Conservation (phyloP, 202 grass and related monocot genomes). For the Saccharum hybrid region DNA sequence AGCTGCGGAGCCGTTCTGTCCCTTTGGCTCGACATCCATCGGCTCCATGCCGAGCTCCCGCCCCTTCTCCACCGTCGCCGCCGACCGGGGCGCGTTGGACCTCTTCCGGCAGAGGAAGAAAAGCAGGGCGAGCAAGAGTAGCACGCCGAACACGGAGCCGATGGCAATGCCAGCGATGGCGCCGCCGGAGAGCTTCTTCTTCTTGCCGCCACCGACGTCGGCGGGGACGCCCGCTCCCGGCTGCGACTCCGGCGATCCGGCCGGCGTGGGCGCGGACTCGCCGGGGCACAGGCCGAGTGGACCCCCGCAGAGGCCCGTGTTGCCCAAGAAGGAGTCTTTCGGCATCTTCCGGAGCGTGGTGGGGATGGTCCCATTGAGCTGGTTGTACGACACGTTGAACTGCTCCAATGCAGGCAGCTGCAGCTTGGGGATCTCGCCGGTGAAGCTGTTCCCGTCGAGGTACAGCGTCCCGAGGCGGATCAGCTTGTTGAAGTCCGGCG, state of each 20-base stretch:
- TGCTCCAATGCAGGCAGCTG: constrained; percentile 63
- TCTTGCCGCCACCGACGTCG: constrained; percentile 44
- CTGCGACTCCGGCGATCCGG: constrained; percentile 44
- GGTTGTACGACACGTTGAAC: constrained; percentile 94
- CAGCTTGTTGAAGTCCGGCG: constrained; percentile 76
- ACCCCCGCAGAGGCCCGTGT: constrained; percentile 61
- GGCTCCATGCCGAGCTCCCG: constrained; percentile 52
- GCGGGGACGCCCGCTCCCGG: constrained; percentile 22
- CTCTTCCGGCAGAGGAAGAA: constrained; percentile 74
- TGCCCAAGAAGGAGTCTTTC: constrained; percentile 62
- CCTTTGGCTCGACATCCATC: constrained; percentile 48
- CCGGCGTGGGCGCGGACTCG: constrained; percentile 56
- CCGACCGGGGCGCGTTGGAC: constrained; percentile 33
- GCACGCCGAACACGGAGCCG: constrained; percentile 55
- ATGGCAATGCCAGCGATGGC: constrained; percentile 96
- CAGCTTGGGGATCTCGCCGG: constrained; percentile 81
- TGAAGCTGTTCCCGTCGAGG: constrained; percentile 66
- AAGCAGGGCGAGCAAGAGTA: constrained; percentile 63
- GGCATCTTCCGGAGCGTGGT: constrained; percentile 73
- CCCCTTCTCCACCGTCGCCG: constrained; percentile 51
- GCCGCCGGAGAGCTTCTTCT: constrained; percentile 90
- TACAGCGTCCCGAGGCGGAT: constrained; percentile 71
- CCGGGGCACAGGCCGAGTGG: constrained; percentile 75
- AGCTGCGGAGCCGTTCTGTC: constrained; percentile 47
- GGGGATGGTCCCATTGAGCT: constrained; percentile 87